Evolutionary conservation across 768 basidiomycete genomes (phyloP), one percentile per base, ranked within the genome.

Genomic region (Phanerochaete sordida): DNA sequence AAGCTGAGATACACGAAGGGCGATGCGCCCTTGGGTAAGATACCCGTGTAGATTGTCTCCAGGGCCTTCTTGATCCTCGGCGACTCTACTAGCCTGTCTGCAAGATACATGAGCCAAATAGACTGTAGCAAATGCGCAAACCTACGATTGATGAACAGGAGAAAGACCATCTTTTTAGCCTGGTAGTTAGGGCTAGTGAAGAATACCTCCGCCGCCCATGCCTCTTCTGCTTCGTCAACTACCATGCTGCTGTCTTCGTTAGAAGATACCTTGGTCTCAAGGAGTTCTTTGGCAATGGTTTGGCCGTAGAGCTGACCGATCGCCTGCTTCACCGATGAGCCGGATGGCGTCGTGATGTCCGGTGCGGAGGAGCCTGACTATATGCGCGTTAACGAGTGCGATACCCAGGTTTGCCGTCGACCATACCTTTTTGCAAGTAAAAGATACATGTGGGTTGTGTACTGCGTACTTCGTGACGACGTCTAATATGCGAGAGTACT

Each of bases 1-100:
- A 98, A 72, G 65, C 95, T 94, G 39, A 98, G 78, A 72, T 98
- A 98, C n/a, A 96, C 79, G 73, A 95, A 98, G 1, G 96, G 95
- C 33, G 76, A 88, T 9, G 88, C 75, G 6, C 95, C 95, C 73
- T 98, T 98, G 0, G 96, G 91, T 21, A 99, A 78, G 46, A 96
- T 81, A 8, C 53, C 53, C 26, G 80, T 87, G 73, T 98, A 99
- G 15, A 92, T 85, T 1, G 83, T 82, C 69, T 98, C 96, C 27
- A 98, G 78, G 0, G 94, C 91, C 43, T 87, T 85, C 72, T 92
- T 94, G 71, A 98, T 89, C 30, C 90, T 83, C 0, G 81, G 75
- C 0, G 93, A 96, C 57, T 98, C 95, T 0, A 98, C 96, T 19
- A 95, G 77, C 5, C 97, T 91, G 69, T 97, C 96, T 98, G 56